These are phyloP conservation scores for Paspalum notatum DNA, from an alignment of 176 grass and related monocot genomes.

Conservation along the genomic window DNA sequence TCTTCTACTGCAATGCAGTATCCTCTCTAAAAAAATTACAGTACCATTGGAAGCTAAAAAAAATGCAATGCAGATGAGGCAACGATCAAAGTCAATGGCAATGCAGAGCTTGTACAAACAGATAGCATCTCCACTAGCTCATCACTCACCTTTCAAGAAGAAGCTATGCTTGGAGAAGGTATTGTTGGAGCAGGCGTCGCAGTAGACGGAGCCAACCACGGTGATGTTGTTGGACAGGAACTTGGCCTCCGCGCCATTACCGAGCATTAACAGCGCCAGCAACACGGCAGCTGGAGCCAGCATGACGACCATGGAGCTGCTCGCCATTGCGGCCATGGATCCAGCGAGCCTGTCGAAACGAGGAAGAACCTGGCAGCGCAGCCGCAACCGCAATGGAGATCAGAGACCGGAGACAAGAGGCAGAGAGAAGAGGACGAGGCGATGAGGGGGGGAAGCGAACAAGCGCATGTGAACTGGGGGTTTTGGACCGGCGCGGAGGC, in stretches of 20 bases:
- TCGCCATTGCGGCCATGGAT: constrained; percentile 36
- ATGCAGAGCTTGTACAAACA: not conserved
- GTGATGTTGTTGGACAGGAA: constrained; percentile 75
- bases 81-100: not conserved
- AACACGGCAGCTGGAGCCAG: constrained; percentile 27
- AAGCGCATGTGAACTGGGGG: constrained; percentile 64
- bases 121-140: not conserved
- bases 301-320: not conserved
- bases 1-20: constrained; percentile 7
- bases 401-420: constrained; percentile 33
- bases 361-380: not conserved
- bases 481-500: constrained; percentile 56
- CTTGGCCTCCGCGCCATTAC: constrained; percentile 47
- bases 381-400: constrained; percentile 31
- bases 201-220: constrained; percentile 93
- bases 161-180: constrained; percentile 96
- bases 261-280: constrained; percentile 16
- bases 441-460: constrained; percentile 44
- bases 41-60: not conserved
- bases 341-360: constrained; percentile 11
- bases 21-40: not conserved
- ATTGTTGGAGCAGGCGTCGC: constrained; percentile 90
- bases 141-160: constrained; percentile 83
- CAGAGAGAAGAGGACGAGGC: not conserved
- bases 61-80: constrained; percentile 1